Evolutionary conservation across 202 grass and related monocot genomes (phyloP), one percentile per base, ranked within the genome.

Genomic region (Carex sylvatica): DNA sequence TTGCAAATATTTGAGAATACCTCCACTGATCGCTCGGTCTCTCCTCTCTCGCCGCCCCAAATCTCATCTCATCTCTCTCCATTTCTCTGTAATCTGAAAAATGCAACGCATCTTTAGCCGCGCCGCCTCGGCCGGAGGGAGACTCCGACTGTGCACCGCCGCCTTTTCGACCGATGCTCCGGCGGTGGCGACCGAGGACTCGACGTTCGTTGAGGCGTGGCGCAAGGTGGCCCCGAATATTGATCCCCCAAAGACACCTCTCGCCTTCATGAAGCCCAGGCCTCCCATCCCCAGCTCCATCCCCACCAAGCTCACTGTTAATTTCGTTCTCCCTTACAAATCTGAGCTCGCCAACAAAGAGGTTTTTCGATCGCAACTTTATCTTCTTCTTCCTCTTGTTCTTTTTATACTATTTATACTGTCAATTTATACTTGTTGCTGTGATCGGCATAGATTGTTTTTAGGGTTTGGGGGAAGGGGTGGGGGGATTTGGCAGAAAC

Each of bases 331-430:
- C 64, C 90, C 93, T 58, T 93, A 93, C 90, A 92, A 91, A 87
- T 96, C 93, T 62, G 93, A 96, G 88, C 91, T 96, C 90, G 62
- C 87, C 69, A 89, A 96, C 87, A 96, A 94, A 82, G 89, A 94
- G 92, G 92, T 94, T 83, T 84, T 51, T 51, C 28, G 24, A 24
- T 54, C 85, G 15, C 11, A 23, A 4, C 1, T 16, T 63, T 4
- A n/a, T 12, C 36, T 23, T 51, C 7, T 1, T 22, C 11, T 19
- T 12, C 7, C 11, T 12, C 12, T 19, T 77, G 19, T 30, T 74
- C 20, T 52, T 19, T 6, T 53, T 49, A 0, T 20, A 10, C 6
- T 58, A 18, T 31, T 15, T 74, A 69, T 40, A 1, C 2, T 69
- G 35, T 42, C 16, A 5, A 70, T 72, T 72, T 24, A 24, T 23